Percentiles rank a stretch among this genome's conserved stretches.
These are phyloP conservation scores for Dacryopinax primogenitus DNA, from an alignment of 768 basidiomycete species.

Conservation along the genomic window DNA sequence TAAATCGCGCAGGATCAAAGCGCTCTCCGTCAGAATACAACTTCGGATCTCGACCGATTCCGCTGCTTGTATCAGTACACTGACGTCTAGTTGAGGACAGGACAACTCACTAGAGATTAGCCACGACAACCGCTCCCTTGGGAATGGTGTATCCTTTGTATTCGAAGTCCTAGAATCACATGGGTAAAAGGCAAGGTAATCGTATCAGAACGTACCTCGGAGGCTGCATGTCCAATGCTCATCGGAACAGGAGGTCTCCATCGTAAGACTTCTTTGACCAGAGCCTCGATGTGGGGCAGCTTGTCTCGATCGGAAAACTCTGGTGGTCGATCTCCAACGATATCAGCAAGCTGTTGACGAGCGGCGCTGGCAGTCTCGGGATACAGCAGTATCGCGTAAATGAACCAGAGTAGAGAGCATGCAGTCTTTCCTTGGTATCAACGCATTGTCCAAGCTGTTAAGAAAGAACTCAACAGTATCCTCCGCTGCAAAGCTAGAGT, in stretches of 20 bases:
- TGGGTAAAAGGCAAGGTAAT: background rate
- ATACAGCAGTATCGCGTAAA: background rate
- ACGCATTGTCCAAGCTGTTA: background rate
- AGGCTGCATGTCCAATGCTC: background rate
- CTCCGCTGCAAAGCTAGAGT: background rate
- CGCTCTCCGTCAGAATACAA: background rate
- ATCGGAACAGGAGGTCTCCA: background rate
- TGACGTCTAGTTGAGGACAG: background rate
- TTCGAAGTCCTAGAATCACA: background rate
- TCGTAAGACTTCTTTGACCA: background rate
- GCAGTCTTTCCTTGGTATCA: background rate
- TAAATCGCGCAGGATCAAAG: background rate
- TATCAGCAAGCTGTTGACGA: background rate
- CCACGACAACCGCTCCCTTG: background rate
- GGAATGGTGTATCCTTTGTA: background rate
- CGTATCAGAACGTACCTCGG: background rate
- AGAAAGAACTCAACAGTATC: background rate
- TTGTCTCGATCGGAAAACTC: background rate
- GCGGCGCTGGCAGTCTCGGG: background rate
- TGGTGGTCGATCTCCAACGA: background rate
- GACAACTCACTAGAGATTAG: background rate
- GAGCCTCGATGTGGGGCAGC: background rate
- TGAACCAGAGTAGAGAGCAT: background rate
- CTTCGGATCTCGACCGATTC: background rate
- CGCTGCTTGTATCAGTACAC: background rate